Evolutionary conservation across 106 monocot species (phyloP).

Genomic region (Dendrobium nobile): DNA sequence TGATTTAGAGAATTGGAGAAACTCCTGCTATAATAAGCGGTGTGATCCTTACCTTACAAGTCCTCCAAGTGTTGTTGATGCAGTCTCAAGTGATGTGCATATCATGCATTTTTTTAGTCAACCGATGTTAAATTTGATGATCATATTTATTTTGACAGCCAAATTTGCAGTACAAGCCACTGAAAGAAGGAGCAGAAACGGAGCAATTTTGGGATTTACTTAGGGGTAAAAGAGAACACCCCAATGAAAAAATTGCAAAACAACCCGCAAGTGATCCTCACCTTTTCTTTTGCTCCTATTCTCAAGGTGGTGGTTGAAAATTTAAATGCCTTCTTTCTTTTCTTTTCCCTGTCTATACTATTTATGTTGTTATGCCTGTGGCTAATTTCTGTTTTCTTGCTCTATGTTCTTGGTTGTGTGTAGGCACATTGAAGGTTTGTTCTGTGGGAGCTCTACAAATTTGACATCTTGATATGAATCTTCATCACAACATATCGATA

Average conservation of each 20-base stretch:
- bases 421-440: constrained; percentile 35
- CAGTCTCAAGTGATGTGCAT: no score
- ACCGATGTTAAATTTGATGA: no score
- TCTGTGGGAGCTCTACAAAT: not conserved
- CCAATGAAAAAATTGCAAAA: constrained; percentile 65
- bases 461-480: not conserved
- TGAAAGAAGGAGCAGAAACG: constrained; percentile 84
- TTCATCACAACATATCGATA: not conserved
- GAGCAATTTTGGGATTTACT: constrained; percentile 79
- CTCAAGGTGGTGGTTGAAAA: constrained; percentile 40
- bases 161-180: constrained; percentile 61
- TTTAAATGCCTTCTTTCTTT: no score
- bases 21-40: no score
- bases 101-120: no score
- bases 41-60: no score
- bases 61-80: no score
- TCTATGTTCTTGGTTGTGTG: constrained; percentile 1
- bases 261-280: constrained; percentile 75
- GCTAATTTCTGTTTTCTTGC: not conserved
- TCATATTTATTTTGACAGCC: constrained; percentile 42
- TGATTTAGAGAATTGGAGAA: no score
- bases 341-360: not conserved
- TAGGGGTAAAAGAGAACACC: constrained; percentile 71
- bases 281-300: constrained; percentile 57
- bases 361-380: not conserved